Percentiles rank a stretch among this genome's conserved stretches.
These are phyloP conservation scores for Scleroderma citrinum DNA, from an alignment of 768 basidiomycete genomes.

Conservation along the genomic window DNA sequence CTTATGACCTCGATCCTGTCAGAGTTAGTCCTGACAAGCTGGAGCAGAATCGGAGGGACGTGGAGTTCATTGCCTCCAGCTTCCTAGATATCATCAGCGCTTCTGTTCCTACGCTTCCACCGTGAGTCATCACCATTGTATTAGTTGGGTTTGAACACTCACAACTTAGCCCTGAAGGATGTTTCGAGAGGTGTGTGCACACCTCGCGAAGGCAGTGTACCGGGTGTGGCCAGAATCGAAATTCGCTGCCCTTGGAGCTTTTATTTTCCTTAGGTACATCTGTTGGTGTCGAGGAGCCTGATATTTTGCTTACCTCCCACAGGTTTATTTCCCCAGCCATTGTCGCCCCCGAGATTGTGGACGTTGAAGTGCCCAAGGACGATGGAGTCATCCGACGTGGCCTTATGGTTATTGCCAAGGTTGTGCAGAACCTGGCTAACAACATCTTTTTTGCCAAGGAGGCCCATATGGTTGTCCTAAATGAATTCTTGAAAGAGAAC, in stretches of 20 bases:
- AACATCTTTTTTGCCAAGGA: constrained; percentile 93
- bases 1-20: constrained; percentile 74
- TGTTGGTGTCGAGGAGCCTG: neutral
- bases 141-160: neutral
- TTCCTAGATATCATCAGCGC: constrained; percentile 72
- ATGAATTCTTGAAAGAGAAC: constrained; percentile 65
- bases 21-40: constrained; percentile 55
- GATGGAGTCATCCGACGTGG: constrained; percentile 62
- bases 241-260: constrained; percentile 79
- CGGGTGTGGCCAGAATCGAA: constrained; percentile 75
- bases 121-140: constrained; percentile 42
- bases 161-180: constrained; percentile 48
- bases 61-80: constrained; percentile 66
- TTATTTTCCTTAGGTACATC: constrained; percentile 79
- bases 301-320: neutral
- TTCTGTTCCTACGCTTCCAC: constrained; percentile 65
- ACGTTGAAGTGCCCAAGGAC: constrained; percentile 71
- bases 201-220: constrained; percentile 75
- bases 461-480: constrained; percentile 75
- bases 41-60: constrained; percentile 60
- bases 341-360: constrained; percentile 78
- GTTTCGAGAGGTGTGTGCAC: constrained; percentile 81
- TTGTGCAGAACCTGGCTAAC: constrained; percentile 90
- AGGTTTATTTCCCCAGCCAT: constrained; percentile 92
- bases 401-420: constrained; percentile 82